phyloP scores from a whole-genome alignment of 2,329 filamentous ascomycete genomes.

The Diaporthe ilicicola region DNA sequence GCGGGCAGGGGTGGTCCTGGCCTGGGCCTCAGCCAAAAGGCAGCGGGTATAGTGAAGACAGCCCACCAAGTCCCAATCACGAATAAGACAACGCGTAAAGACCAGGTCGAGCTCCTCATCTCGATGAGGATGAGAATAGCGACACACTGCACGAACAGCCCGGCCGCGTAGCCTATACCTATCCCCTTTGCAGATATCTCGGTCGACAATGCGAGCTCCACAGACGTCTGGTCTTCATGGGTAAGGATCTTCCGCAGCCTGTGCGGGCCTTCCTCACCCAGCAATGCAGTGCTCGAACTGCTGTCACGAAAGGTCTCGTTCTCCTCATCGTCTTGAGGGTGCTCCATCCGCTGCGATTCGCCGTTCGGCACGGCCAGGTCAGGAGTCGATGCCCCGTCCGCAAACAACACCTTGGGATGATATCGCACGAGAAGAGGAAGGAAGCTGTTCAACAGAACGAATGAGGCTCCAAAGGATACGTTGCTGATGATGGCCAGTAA shows the following conservation, averaged over 20 bases:
- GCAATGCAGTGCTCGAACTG: conserved; percentile 55
- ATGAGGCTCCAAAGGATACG: conserved; percentile 92
- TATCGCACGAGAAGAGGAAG: conserved; percentile 89
- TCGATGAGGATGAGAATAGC: conserved; percentile 79
- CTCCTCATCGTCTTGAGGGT: conserved; percentile 42
- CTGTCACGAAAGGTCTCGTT: conserved; percentile 44
- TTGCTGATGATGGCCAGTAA: conserved; percentile 90
- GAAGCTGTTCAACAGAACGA: conserved; percentile 95
- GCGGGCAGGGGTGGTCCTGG: conserved; percentile 81
- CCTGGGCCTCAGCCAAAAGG: conserved; percentile 85
- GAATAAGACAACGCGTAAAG: conserved; percentile 86
- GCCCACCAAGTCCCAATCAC: conserved; percentile 94
- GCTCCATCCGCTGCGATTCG: conserved; percentile 46
- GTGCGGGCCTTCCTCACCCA: conserved; percentile 46
- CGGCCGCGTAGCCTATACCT: conserved; percentile 91
- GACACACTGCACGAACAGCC: conserved; percentile 82
- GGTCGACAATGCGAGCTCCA: conserved; percentile 83
- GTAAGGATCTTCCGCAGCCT: conserved; percentile 50
- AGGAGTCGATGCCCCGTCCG: conserved; percentile 39
- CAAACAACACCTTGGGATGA: conserved; percentile 65
- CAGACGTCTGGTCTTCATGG: conserved; percentile 62
- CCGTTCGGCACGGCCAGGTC: conserved; percentile 43
- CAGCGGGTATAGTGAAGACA: conserved; percentile 86
- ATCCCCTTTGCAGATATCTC: conserved; percentile 92
- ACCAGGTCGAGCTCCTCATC: conserved; percentile 81